These are phyloP conservation scores for Dichotomocladium elegans DNA, from an alignment of 371 early-diverging fungal species.

Conservation along the genomic window DNA sequence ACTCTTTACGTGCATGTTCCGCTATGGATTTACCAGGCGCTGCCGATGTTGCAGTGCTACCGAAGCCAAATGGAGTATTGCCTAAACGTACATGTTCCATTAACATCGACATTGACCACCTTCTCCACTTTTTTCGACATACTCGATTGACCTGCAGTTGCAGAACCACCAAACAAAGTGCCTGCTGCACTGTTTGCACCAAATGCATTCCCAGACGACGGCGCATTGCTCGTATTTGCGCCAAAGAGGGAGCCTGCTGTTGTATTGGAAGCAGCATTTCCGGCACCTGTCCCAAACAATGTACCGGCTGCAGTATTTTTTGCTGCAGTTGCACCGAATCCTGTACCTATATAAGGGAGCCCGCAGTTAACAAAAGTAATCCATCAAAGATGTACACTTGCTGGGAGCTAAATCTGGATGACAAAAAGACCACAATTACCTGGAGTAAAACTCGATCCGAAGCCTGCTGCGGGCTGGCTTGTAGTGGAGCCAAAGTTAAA, in stretches of 20 bases:
- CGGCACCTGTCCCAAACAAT: conserved; percentile 6
- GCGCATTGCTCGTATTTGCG: conserved; percentile 7
- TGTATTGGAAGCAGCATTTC: neutral
- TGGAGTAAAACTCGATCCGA: conserved; percentile 7
- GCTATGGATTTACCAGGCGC: neutral
- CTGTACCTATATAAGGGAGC: neutral
- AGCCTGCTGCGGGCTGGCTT: conserved; percentile 12
- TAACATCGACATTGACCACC: neutral
- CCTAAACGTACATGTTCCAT: neutral
- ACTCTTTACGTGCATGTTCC: neutral
- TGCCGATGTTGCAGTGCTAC: neutral
- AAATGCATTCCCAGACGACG: neutral
- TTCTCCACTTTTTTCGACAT: no score
- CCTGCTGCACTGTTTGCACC: conserved; percentile 1
- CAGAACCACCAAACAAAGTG: conserved; percentile 5
- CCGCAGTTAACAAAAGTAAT: neutral
- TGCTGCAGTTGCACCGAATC: conserved; percentile 1
- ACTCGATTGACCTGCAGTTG: no score
- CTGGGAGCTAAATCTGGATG: neutral
- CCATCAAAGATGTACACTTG: neutral
- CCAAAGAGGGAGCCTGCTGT: conserved; percentile 9
- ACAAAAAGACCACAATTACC: neutral
- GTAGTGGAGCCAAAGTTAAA: conserved; percentile 12
- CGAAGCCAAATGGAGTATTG: conserved; percentile 1
- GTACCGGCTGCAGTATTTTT: conserved; percentile 8